Evolutionary conservation across 768 basidiomycete genomes (phyloP).

Genomic region (Trametopsis cervina): DNA sequence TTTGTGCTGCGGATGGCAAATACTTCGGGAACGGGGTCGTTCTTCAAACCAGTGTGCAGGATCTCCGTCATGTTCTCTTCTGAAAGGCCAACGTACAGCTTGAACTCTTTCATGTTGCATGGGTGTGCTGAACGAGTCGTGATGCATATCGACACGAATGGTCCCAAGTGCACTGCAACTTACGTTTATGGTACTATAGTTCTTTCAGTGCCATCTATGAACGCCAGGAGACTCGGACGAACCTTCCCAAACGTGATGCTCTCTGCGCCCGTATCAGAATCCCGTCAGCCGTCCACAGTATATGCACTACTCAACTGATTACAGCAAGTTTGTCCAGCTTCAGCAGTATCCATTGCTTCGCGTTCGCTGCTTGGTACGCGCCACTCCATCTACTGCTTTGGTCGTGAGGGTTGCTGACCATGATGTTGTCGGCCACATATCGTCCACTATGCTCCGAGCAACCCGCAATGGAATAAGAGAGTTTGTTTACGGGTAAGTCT

Average conservation of each 20-base stretch:
- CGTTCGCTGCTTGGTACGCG: slow-evolving; percentile 45
- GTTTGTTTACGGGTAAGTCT: too few species aligned
- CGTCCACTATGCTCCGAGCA: slow-evolving; percentile 67
- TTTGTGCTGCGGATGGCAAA: slow-evolving; percentile 55
- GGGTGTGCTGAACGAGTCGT: slow-evolving; percentile 52
- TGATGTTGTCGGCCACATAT: slow-evolving; percentile 65
- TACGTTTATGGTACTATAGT: slow-evolving; percentile 29
- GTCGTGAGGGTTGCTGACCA: slow-evolving; percentile 55
- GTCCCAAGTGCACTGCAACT: slow-evolving; percentile 2
- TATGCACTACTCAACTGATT: slow-evolving; percentile 48
- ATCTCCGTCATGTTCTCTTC: slow-evolving; percentile 66
- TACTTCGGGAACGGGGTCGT: slow-evolving; percentile 57
- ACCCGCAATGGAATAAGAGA: slow-evolving; percentile 48
- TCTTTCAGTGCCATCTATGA: background rate
- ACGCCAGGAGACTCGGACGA: slow-evolving; percentile 10
- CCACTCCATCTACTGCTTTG: slow-evolving; percentile 74
- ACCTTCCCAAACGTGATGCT: slow-evolving; percentile 82
- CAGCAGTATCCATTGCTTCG: slow-evolving; percentile 67
- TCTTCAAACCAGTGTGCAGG: slow-evolving; percentile 55
- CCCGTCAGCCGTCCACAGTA: slow-evolving; percentile 4
- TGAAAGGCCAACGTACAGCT: slow-evolving; percentile 56
- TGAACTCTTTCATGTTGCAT: slow-evolving; percentile 83
- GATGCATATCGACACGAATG: background rate
- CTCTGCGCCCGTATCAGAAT: slow-evolving; percentile 32
- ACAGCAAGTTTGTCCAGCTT: slow-evolving; percentile 52